phyloP scores from a whole-genome alignment of 2,329 filamentous ascomycete species.

The Elsinoe necatrix region DNA sequence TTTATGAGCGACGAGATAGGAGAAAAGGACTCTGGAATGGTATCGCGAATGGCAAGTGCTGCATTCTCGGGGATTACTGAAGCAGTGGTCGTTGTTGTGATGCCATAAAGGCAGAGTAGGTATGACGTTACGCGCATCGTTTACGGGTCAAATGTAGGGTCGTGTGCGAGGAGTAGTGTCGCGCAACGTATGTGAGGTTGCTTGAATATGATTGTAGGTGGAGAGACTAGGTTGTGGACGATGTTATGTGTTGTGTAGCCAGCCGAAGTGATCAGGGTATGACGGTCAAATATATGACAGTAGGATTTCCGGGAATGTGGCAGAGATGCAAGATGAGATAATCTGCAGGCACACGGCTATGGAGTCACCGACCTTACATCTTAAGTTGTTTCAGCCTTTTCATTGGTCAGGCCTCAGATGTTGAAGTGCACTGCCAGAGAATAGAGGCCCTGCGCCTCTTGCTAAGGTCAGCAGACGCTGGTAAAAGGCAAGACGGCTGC shows the following conservation, averaged over 20 bases:
- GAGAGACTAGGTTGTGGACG: not conserved
- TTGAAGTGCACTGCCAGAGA: not conserved
- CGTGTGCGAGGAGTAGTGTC: not conserved
- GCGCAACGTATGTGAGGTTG: too few relatives aligned
- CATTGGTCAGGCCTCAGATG: conserved; percentile 8
- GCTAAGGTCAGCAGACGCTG: not conserved
- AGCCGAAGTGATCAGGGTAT: not conserved
- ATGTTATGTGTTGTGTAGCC: conserved; percentile 29
- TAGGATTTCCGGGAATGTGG: not conserved
- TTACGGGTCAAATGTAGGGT: not conserved
- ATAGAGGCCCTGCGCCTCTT: not conserved
- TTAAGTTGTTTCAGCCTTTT: not conserved
- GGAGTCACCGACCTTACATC: not conserved
- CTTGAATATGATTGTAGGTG: not conserved
- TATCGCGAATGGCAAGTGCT: not conserved
- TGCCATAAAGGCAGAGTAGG: conserved; percentile 12
- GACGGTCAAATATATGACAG: conserved; percentile 6
- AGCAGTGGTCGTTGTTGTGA: not conserved
- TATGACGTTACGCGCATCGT: conserved; percentile 3
- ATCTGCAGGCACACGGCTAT: conserved; percentile 9
- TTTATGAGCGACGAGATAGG: not conserved
- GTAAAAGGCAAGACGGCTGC: not conserved
- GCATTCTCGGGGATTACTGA: conserved; percentile 3
- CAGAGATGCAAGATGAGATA: conserved; percentile 11
- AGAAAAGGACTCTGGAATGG: not conserved